phyloP scores from a whole-genome alignment of 177 flowering plant species.

The Vitis hybrid region DNA sequence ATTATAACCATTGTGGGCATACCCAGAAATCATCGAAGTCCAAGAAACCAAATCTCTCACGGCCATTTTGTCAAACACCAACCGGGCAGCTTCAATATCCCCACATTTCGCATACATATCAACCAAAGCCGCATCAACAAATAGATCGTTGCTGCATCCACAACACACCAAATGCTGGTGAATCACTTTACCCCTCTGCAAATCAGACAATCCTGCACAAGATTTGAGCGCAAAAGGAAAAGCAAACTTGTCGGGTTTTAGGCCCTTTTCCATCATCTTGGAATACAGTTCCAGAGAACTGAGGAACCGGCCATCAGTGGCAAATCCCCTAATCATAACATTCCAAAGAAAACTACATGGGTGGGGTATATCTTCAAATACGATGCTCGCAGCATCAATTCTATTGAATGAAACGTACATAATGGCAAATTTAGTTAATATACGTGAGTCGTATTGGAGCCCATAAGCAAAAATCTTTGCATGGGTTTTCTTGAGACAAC shows the following conservation, averaged over 20 bases:
- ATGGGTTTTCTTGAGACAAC: constrained; percentile 12
- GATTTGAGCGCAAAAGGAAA: constrained; percentile 22
- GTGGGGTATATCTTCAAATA: constrained; percentile 2
- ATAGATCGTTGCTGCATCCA: constrained; percentile 18
- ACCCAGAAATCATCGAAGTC: constrained; percentile 44
- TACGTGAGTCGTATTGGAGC: constrained; percentile 5
- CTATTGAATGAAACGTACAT: constrained; percentile 10
- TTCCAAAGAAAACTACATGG: constrained; percentile 18
- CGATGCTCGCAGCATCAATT: constrained; percentile 1
- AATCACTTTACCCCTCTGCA: constrained; percentile 6
- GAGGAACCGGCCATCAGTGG: constrained; percentile 1
- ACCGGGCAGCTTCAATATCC: constrained; percentile 11
- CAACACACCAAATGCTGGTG: constrained; percentile 16
- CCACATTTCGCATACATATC: constrained; percentile 30
- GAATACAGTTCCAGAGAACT: constrained; percentile 14
- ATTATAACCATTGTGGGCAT: constrained; percentile 33
- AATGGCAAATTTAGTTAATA: constrained; percentile 11
- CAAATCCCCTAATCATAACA: constrained; percentile 14
- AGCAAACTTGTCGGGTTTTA: constrained; percentile 18
- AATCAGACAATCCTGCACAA: constrained; percentile 13
- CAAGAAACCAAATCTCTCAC: constrained; percentile 40
- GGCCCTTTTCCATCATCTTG: constrained; percentile 10
- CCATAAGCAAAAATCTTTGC: constrained; percentile 11
- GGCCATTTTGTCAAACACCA: constrained; percentile 39
- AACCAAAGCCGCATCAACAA: constrained; percentile 21